Evolutionary conservation across 352 stramenopile genomes (phyloP).

Genomic region (Phytophthora boehmeriae): DNA sequence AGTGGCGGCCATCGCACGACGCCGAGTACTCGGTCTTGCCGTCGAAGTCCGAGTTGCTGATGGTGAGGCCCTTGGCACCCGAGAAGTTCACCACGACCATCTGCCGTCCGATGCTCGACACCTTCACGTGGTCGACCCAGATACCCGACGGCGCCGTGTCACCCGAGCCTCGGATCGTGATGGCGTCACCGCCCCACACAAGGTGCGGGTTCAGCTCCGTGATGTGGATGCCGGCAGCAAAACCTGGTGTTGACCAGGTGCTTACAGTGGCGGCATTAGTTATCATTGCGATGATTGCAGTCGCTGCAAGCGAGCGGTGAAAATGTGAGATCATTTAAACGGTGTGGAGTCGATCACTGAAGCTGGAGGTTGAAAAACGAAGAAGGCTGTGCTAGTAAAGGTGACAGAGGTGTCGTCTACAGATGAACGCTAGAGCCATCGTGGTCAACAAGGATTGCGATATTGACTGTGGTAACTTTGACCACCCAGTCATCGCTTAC

Average conservation of each 20-base stretch:
- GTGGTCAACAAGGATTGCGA: too few species aligned
- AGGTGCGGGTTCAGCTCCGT: constrained; percentile 24
- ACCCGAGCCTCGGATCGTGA: constrained; percentile 9
- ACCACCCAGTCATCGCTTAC: background rate
- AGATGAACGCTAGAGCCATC: too few species aligned
- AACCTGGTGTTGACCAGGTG: too few species aligned
- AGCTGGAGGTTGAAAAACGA: background rate
- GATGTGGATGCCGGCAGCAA: constrained; percentile 15
- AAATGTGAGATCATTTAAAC: background rate
- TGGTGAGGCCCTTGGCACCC: constrained; percentile 38
- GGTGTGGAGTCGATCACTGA: background rate
- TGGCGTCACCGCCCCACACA: constrained; percentile 19
- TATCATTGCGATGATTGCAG: background rate
- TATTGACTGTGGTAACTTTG: too few species aligned
- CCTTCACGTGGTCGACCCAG: constrained; percentile 25
- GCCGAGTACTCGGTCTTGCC: constrained; percentile 23
- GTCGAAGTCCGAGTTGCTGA: constrained; percentile 42
- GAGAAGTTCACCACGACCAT: constrained; percentile 46
- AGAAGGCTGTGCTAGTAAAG: too few species aligned
- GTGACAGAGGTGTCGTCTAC: too few species aligned
- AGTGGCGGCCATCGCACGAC: constrained; percentile 47
- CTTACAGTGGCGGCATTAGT: background rate
- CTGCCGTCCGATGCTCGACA: constrained; percentile 35
- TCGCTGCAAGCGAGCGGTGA: background rate
- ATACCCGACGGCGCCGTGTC: constrained; percentile 20